Conservation (phyloP, 257 asterid genomes). For the Gentiana dahurica region DNA sequence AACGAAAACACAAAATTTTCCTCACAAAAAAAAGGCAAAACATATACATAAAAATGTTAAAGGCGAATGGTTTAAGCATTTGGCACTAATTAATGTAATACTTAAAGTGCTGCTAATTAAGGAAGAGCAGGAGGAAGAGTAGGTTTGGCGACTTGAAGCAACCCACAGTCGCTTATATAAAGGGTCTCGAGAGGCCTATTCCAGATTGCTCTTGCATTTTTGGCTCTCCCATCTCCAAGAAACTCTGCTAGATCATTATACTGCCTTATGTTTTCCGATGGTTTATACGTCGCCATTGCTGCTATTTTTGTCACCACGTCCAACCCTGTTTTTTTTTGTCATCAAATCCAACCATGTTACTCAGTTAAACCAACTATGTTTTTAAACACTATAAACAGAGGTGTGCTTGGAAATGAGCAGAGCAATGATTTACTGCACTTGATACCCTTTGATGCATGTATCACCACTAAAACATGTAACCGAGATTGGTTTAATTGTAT, state of each 20-base stretch:
- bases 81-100: no score
- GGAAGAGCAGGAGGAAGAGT: constrained; percentile 73
- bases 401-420: no score
- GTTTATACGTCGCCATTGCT: constrained; percentile 64
- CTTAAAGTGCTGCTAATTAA: constrained; percentile 3
- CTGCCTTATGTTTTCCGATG: constrained; percentile 56
- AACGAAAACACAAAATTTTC: no score
- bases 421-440: no score
- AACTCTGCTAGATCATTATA: constrained; percentile 83
- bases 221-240: constrained; percentile 86
- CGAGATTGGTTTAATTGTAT: no score
- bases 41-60: no score
- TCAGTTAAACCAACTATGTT: no score
- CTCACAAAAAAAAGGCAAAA: no score
- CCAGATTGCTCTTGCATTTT: constrained; percentile 77
- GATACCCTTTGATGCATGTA: no score
- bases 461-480: no score
- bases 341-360: neutral
- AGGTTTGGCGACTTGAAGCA: constrained; percentile 57
- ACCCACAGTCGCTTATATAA: constrained; percentile 77
- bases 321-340: constrained; percentile 34
- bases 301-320: constrained; percentile 72
- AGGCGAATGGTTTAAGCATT: no score
- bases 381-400: no score
- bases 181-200: constrained; percentile 69